Base-by-base conservation (phyloP, 495 filamentous ascomycete species). In the Penicillium nucicola region DNA sequence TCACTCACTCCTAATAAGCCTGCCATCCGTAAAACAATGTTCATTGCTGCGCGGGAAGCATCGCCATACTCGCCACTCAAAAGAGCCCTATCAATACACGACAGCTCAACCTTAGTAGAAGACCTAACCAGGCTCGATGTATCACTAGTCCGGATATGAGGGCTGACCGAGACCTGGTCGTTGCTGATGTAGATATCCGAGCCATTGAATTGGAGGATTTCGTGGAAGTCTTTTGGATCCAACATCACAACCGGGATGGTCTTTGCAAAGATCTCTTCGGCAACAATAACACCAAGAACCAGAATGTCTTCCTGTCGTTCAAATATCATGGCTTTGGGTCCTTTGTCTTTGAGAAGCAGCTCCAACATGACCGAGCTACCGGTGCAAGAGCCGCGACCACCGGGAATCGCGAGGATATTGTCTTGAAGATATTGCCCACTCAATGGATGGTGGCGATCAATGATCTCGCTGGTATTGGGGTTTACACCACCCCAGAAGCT, bases 401-500 rank as follows among this genome's bases (percentile, higher is more conserved):
- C 47, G 2, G 67, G 67, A 11, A 68, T 56, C 0, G 61, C 67
- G 0, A 71, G 56, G 8, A 71, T 41, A 2, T 48, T 49, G 18
- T 52, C 56, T 2, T 48, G 36, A 0, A 68, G 32, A 5, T 33
- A 50, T 30, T 58, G 25, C 4, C 60, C 67, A 15, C 36, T 30
- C 15, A 70, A 44, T 1, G 62, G 62, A 20, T 70, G 67, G 22
- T 70, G 67, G 9, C 45, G 49, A 22, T 70, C 67, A 34, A 68
- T 56, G 2, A 70, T 44, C 6, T 50, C 20, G 30, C 67, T 57
- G 0, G 59, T 67, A 11, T 45, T 30, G 31, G 62, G 56, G 17
- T 57, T 30, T 1, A 68, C 57, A 3, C 65, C 67, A 5, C 62
- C 67, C 67, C 67, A 68, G 58, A 70, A 68, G 41, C 67, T 70